Evolutionary conservation across 2,329 filamentous ascomycete species (phyloP).

Genomic region (Phaeophleospora eucalypticola): DNA sequence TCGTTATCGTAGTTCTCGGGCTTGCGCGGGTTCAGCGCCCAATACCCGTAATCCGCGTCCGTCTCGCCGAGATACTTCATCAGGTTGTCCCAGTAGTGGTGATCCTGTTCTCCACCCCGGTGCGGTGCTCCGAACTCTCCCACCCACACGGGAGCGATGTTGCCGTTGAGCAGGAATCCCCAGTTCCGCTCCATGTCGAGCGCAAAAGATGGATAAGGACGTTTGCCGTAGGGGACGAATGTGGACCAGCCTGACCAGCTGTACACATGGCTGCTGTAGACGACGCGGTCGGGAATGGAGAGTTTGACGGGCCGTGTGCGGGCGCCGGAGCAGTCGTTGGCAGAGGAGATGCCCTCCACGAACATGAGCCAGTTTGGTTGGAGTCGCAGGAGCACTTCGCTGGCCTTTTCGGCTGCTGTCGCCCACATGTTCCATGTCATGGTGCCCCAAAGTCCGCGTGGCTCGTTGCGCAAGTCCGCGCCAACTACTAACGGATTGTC

Average conservation of each 20-base stretch:
- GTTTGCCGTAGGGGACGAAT: constrained; percentile 55
- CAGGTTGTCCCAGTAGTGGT: constrained; percentile 63
- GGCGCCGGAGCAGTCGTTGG: constrained; percentile 60
- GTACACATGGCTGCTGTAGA: constrained; percentile 67
- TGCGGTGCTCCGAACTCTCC: constrained; percentile 62
- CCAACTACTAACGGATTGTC: constrained; percentile 61
- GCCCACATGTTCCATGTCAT: constrained; percentile 65
- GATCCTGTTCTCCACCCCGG: constrained; percentile 52
- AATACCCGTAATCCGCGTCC: constrained; percentile 52
- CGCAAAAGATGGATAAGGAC: constrained; percentile 60
- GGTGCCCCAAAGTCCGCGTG: constrained; percentile 64
- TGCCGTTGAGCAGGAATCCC: constrained; percentile 58
- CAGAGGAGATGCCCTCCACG: constrained; percentile 63
- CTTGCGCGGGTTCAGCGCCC: constrained; percentile 66
- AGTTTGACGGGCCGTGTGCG: constrained; percentile 55
- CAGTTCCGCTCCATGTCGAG: constrained; percentile 61
- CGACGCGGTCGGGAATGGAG: constrained; percentile 52
- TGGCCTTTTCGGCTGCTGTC: constrained; percentile 58
- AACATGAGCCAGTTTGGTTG: constrained; percentile 63
- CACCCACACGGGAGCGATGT: constrained; percentile 62
- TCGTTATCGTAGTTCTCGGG: constrained; percentile 54
- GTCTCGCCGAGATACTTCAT: constrained; percentile 60
- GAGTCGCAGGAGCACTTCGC: constrained; percentile 57
- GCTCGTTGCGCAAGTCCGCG: constrained; percentile 65
- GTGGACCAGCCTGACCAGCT: constrained; percentile 62